Evolutionary conservation across 179 eudicot species (phyloP).

Genomic region (Carnegiea gigantea): DNA sequence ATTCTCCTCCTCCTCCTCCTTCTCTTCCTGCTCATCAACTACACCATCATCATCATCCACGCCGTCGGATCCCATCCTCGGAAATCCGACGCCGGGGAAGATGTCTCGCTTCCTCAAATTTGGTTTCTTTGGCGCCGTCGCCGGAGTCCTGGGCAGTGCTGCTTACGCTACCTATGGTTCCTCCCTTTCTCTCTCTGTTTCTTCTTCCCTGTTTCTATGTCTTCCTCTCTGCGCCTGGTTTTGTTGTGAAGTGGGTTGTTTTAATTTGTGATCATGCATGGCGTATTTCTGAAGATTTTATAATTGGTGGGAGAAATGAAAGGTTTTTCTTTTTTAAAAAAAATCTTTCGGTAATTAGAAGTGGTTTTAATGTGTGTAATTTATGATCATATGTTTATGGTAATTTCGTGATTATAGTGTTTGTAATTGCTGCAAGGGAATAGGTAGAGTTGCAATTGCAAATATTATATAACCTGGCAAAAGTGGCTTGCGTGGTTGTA

Average conservation of each 20-base stretch:
- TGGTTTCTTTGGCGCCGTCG: constrained; percentile 17
- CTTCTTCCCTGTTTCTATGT: no score
- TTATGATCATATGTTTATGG: background rate
- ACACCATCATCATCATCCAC: background rate
- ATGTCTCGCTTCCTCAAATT: constrained; percentile 24
- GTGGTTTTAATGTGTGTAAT: background rate
- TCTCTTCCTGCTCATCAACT: background rate
- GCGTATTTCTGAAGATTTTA: background rate
- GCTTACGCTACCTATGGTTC: constrained; percentile 41
- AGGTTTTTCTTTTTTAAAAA: background rate
- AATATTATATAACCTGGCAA: no score
- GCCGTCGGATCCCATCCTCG: constrained; percentile 17
- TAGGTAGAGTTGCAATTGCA: no score
- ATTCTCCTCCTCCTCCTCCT: constrained; percentile 5
- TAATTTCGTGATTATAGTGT: background rate
- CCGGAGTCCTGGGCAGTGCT: constrained; percentile 28
- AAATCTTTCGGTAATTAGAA: background rate
- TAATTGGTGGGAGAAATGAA: background rate
- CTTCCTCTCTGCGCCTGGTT: background rate
- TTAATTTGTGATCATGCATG: background rate
- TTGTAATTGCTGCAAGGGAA: no score
- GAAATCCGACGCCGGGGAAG: background rate
- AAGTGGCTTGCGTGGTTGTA: no score
- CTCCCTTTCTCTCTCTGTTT: background rate
- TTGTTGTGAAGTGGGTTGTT: background rate